Base-by-base conservation (phyloP, 1,284 basidiomycete species). In the Ceratobasidium sp. region DNA sequence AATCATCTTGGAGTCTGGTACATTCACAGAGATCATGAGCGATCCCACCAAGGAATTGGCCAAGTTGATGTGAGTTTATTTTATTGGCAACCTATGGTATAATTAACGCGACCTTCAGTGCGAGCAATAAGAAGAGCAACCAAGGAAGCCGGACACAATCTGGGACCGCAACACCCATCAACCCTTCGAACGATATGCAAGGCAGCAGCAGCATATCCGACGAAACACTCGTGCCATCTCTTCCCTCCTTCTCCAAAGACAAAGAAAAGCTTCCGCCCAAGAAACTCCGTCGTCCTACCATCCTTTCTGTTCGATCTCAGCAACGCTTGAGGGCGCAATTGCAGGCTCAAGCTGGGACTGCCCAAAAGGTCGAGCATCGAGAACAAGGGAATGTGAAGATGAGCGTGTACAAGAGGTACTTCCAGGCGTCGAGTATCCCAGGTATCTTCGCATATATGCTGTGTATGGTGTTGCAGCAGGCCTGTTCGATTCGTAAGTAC, bases 301-400 rank as follows among this genome's bases (percentile, higher is more conserved):
- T 81, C 23, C n/a, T 80, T 13, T 77, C 79, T 39, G 63, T 70
- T n/a, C 72, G 78, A 10, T 68, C 69, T 18, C 80, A 79, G 42
- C 80, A 76, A 26, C 44, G 61, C 2, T 44, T 76, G 12, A 46
- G 72, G 13, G 61, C 70, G 42, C 40, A 58, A 42, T 44, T 51
- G 10, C 51, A 49, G 13, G 69, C 64, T 33, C 61, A 72, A 60
- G 33, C 70, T 23, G 51, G 51, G 28, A 39, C 69, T 39, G 39
- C 39, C 13, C 51, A 53, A 55, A 68, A 75, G 60, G 68, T 94
- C 83, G 95, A 97, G 84, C 92, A 95, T 82, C 89, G 89, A 60
- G 95, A 97, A 82, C 92, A 93, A 83, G 96, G 97, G 0, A 89
- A 89, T 13, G 95, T 97, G 80, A 97, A 97, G 85, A 83, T 84